Base-by-base conservation (phyloP, 257 asterid genomes). In the Cynanchum wilfordii region DNA sequence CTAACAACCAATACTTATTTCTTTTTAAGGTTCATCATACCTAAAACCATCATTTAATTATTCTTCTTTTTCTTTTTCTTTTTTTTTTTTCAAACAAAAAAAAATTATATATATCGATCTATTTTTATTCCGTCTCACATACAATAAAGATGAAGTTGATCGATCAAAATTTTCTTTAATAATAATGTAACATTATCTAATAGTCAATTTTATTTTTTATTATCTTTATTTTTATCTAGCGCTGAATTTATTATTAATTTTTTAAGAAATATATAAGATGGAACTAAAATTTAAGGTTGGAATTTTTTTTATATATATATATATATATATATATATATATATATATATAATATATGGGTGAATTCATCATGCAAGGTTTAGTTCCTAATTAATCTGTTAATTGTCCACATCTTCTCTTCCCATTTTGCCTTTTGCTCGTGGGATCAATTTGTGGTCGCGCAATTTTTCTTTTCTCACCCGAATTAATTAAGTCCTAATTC, bases 1-100 rank as follows among this genome's bases (percentile, higher is more conserved):
- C 85, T 76, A 63, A 82, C 87, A 79, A 83, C 92, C 83, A 42
- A 69, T 19, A 19, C 2, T 42, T 17, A 19, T 2, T 69, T 69
- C 22, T 19, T 64, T 54, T 5, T 30, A 36, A 36, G 36, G 7
- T 19, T 52, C 24, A 16, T 52, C 24, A 16, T 36, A 64, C 69
- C 69, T 64, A 64, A 36, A 64, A 20, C 68, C 25, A 19, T 64
- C 69, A 64, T 33, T 63, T 33, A 63, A 33, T 63, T 62, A 25
- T 60, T 11, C 42, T 60, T 5, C 15, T n/a, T 50, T 50, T 33
- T 33, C 38, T 33, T 33, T 3, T 3, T 33, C 4, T 33, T 33
- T 33, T 33, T 33, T 0, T 3, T 3, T 5, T 33, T 33, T 33
- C 0, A 33, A 2, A 33, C 4, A 13, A n/a, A n/a, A n/a, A n/a